Conservation (phyloP, 257 asterid species). For the Capsicum baccatum region DNA sequence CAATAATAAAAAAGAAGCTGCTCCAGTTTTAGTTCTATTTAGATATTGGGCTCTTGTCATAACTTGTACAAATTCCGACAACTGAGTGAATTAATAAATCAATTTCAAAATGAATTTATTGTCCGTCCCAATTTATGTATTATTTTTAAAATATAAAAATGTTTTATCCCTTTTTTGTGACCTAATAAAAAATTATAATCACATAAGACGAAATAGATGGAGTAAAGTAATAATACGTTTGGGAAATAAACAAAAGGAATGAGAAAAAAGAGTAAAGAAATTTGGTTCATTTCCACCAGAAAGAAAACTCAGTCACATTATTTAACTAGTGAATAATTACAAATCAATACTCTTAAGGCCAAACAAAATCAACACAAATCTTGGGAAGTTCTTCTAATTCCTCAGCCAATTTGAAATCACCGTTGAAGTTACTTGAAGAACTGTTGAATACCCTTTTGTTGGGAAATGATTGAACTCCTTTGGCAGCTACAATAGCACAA, state of each 20-base stretch:
- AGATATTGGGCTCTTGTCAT: no score
- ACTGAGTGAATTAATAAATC: no score
- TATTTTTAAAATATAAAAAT: no score
- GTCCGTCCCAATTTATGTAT: no score
- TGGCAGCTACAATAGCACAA: not conserved
- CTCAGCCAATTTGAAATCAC: slow-evolving; percentile 20
- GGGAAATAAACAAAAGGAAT: not conserved
- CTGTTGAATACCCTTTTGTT: slow-evolving; percentile 25
- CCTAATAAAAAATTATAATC: not conserved
- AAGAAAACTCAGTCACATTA: not conserved
- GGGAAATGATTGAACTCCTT: not conserved
- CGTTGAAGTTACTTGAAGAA: slow-evolving; percentile 19
- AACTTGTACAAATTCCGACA: no score
- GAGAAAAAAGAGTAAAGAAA: not conserved
- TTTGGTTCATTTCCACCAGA: not conserved
- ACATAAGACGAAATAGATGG: no score
- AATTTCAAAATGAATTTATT: no score
- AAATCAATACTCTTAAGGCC: slow-evolving; percentile 32
- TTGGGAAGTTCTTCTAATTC: slow-evolving; percentile 35
- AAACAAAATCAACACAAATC: slow-evolving; percentile 41
- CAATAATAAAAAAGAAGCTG: not conserved
- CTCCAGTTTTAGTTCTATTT: no score
- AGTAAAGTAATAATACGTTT: not conserved
- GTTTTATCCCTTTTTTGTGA: not conserved
- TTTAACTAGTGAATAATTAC: not conserved